Percentiles rank a stretch among this genome's conserved stretches.
Conservation (phyloP, 2,329 filamentous ascomycete species). For the Mycosphaerella arachidis region DNA sequence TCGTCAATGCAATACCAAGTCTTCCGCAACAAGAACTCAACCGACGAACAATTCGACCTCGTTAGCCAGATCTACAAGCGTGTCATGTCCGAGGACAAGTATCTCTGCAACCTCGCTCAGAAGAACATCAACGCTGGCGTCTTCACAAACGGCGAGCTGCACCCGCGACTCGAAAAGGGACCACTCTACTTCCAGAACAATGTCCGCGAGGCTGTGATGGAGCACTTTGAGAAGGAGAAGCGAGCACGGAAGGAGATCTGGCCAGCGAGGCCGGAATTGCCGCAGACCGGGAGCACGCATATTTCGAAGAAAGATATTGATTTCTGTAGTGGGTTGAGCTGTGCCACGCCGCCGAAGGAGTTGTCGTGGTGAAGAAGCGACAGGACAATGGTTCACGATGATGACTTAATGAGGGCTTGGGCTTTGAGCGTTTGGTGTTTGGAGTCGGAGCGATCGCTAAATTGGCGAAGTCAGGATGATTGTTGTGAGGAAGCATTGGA, state of each 20-base stretch:
- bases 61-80: conserved; percentile 60
- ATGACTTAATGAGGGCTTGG: not conserved
- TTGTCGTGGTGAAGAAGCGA: conserved; percentile 24
- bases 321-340: conserved; percentile 28
- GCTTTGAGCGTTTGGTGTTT: not conserved
- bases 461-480: not conserved
- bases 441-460: not conserved
- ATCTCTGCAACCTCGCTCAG: conserved; percentile 56
- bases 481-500: not conserved
- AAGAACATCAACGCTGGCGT: conserved; percentile 58
- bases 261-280: conserved; percentile 45
- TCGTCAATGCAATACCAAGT: conserved; percentile 60
- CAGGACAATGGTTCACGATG: not conserved
- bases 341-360: conserved; percentile 22
- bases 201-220: conserved; percentile 46
- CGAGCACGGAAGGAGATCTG: conserved; percentile 47
- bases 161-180: conserved; percentile 56
- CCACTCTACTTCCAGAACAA: conserved; percentile 53
- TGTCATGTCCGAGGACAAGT: conserved; percentile 62
- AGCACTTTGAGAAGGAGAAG: conserved; percentile 47
- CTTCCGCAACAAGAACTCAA: conserved; percentile 57
- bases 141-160: conserved; percentile 60
- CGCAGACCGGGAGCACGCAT: conserved; percentile 13
- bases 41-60: conserved; percentile 54
- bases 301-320: conserved; percentile 25